Evolutionary conservation across 2,329 filamentous ascomycete genomes (phyloP), one percentile per base, ranked within the genome.

Genomic region (Talaromyces sp.): DNA sequence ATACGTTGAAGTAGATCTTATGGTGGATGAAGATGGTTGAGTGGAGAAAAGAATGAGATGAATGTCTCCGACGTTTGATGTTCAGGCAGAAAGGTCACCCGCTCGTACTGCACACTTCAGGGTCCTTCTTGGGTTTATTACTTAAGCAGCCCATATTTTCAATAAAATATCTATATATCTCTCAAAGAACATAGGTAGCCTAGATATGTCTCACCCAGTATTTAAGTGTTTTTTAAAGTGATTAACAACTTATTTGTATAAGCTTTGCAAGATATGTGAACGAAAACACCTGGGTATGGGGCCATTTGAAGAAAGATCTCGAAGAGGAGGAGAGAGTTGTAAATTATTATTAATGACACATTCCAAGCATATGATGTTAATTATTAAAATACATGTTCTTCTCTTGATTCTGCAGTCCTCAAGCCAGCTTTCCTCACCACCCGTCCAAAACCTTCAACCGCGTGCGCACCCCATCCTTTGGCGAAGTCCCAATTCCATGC

Each of bases 401-500:
- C 1, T 11, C 35, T 13, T 37, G 3, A 37, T 11, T 1, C 5
- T 31, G 27, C 27, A 31, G 4, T 6, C 27, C 4, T 37, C 35
- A 37, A 11, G 9, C 13, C 35, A 13, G 3, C 5, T 37, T 37
- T 31, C 31, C 47, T 48, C 33, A 59, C 63, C 63, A 65, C 16
- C 63, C 63, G 3, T 65, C 48, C 22, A 92, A 72, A 58, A 87
- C 79, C 72, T 81, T 91, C 52, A 91, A 78, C 72, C 83, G 87
- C 7, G 93, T 85, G 71, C 85, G 83, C 73, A 97, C 78, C 0
- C 92, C 92, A 63, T 88, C 88, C 64, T 84, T 85, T 0, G 93
- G 93, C 73, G 87, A 86, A 6, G 87, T 83, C 4, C 57, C 63
- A 3, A 87, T 87, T 0, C 87, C 85, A 76, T 87, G 87, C 67